Evolutionary conservation across 371 early-diverging fungal genomes (phyloP), one percentile per base, ranked within the genome.

Genomic region (Mucor circinelloides): DNA sequence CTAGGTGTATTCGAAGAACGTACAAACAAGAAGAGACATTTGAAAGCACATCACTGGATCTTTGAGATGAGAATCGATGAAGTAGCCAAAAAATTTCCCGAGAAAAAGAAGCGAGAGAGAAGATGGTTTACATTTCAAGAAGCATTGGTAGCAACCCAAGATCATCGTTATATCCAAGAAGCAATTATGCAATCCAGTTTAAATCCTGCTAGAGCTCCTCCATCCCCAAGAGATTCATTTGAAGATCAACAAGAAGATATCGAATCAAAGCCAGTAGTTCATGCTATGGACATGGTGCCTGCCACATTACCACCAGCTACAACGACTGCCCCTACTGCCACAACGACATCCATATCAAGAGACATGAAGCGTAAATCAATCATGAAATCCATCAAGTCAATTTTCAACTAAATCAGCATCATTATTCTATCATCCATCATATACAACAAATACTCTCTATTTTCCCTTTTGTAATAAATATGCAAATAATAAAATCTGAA

Each of bases 1-100:
- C 28, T 86, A 2, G 86, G 86, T 57, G 77, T 78, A 12, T 86
- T 75, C 58, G 82, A 78, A 34, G 82, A 84, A 34, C 62, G 58
- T 12, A 79, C 76, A 58, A 71, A 64, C 13, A 80, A 80, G 3
- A 63, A 67, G 34, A 13, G 56, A n/a, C 15, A 50, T 23, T 74
- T 83, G 2, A 81, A 84, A 30, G 79, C 79, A 27, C 67, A 76
- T 60, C 81, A 81, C 64, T 71, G 78, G 75, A 79, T 86, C 32
- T 86, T 74, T 66, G 86, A 85, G 59, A 77, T 86, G 84, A 72
- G 77, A 23, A 84, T 86, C 6, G 76, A 83, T 6, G 74, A 71
- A 61, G 69, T 86, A 25, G 75, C 74, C 55, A 82, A 83, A 31
- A 72, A 60, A 34, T 86, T 79, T 72, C 86, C 86, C 8, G 86